Evolutionary conservation across 306 rosid genomes (phyloP).

Genomic region (Quercus berberidifolia): DNA sequence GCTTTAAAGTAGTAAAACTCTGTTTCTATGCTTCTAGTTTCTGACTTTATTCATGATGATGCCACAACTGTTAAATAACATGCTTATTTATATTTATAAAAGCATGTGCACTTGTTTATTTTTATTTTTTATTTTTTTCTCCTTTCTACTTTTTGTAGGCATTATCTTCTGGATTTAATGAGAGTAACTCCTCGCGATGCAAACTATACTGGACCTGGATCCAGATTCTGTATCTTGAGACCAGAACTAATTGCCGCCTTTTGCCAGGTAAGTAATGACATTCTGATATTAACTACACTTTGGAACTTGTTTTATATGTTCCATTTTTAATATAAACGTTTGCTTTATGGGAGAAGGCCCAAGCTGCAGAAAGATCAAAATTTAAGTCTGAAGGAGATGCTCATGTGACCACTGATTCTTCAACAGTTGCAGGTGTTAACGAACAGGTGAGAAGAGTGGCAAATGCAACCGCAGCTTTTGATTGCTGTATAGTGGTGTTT

Average conservation of each 20-base stretch:
- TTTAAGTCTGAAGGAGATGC: slow-evolving; percentile 45
- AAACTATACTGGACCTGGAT: slow-evolving; percentile 78
- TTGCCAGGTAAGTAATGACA: slow-evolving; percentile 60
- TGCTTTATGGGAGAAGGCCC: slow-evolving; percentile 49
- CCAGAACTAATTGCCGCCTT: slow-evolving; percentile 81
- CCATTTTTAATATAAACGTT: slow-evolving; percentile 20
- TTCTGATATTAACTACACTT: background rate
- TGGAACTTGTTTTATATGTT: slow-evolving; percentile 4
- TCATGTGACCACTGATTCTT: slow-evolving; percentile 29
- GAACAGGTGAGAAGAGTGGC: slow-evolving; percentile 33
- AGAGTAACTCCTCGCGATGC: slow-evolving; percentile 99
- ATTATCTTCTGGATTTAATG: slow-evolving; percentile 97
- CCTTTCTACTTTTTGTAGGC: slow-evolving; percentile 39
- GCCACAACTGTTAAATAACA: background rate
- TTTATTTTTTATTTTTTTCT: background rate
- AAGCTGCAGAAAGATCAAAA: slow-evolving; percentile 53
- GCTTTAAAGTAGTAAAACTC: background rate
- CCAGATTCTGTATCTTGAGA: slow-evolving; percentile 86
- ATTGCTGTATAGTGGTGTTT: background rate
- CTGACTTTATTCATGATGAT: background rate
- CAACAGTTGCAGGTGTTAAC: slow-evolving; percentile 34
- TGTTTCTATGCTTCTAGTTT: background rate
- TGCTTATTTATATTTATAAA: background rate
- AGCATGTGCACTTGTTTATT: slow-evolving; percentile 10
- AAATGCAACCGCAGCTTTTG: slow-evolving; percentile 12